Percentiles rank a stretch among this genome's conserved stretches.
phyloP scores from a whole-genome alignment of 495 filamentous ascomycete genomes.

The Neurospora sublineolata region DNA sequence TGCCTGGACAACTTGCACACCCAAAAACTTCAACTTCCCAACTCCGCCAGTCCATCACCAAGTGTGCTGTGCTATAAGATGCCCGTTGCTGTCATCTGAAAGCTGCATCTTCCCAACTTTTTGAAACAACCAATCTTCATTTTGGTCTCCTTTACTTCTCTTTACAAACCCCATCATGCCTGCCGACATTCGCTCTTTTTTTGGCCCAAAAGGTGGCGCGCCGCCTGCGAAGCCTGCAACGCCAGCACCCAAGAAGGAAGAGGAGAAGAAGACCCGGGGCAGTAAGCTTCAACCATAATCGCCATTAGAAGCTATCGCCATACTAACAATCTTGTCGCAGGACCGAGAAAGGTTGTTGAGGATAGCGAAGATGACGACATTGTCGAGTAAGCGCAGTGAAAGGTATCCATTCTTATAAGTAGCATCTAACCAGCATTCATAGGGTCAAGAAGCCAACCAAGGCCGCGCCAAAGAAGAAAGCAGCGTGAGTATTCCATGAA shows the following conservation, averaged over 20 bases:
- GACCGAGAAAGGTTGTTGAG: conserved; percentile 47
- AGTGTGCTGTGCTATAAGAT: background rate
- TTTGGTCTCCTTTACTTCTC: background rate
- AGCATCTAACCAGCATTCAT: background rate
- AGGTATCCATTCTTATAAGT: background rate
- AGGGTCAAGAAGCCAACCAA: conserved; percentile 31
- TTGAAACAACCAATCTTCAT: background rate
- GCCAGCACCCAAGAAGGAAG: conserved; percentile 37
- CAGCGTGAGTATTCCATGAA: conserved; percentile 18
- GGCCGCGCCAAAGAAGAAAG: conserved; percentile 32
- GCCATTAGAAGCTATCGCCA: background rate
- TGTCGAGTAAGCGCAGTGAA: conserved; percentile 23
- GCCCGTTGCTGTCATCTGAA: background rate
- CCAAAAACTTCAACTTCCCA: background rate
- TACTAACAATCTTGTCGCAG: conserved; percentile 34
- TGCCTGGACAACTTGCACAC: background rate
- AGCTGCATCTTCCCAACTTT: background rate
- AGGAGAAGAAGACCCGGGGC: conserved; percentile 32
- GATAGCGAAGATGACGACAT: conserved; percentile 57
- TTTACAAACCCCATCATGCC: conserved; percentile 39
- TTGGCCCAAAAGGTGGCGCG: conserved; percentile 48
- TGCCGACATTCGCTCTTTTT: conserved; percentile 68
- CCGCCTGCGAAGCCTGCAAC: conserved; percentile 34
- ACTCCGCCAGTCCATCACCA: background rate
- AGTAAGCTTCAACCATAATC: conserved; percentile 16